Evolutionary conservation across 345 rosid genomes (phyloP), one percentile per base, ranked within the genome.

Genomic region (Odontarrhena argentea): DNA sequence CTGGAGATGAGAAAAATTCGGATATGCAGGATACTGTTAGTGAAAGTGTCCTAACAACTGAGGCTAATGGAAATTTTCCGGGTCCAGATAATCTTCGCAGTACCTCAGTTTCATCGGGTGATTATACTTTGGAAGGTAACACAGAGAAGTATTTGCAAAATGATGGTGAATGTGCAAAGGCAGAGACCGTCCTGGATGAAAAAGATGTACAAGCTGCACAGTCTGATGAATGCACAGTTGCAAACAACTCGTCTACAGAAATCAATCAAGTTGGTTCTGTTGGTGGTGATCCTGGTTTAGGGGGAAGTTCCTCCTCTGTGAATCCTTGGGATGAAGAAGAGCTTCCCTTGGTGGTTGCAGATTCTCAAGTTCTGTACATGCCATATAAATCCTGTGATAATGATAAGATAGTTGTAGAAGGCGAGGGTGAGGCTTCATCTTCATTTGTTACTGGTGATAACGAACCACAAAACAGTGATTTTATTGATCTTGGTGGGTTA

Each of bases 401-500:
- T 8, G 74, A 55, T 32, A 80, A 76, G 60, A 50, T 58, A 43
- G 75, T 51, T 53, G 70, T 52, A 47, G 89, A 84, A 79, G 80
- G 68, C 35, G 85, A 71, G 66, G 78, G 79, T 50, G 87, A 74
- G 67, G 80, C 81, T 49, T 79, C 90, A 28, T 83, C 96, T 10
- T 76, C 84, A 24, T 71, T 62, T 73, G 79, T 68, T 41, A 78
- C 82, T 58, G 65, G 43, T 44, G 74, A 78, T 65, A 82, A 78
- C 68, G 92, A 85, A 11, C 53, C 60, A 34, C 62, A 75, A 25
- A 87, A 83, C 74, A 61, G 55, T 46, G 96, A 83, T 40, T 91
- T 91, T 79, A 87, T 81, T 67, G 96, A 94, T 69, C 76, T 91
- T 71, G 98, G 96, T 14, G 96, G 83, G 70, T 81, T 95, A 70